Evolutionary conservation across 805 yeast genomes (phyloP), one percentile per base, ranked within the genome.

Genomic region (Clavispora fructus): DNA sequence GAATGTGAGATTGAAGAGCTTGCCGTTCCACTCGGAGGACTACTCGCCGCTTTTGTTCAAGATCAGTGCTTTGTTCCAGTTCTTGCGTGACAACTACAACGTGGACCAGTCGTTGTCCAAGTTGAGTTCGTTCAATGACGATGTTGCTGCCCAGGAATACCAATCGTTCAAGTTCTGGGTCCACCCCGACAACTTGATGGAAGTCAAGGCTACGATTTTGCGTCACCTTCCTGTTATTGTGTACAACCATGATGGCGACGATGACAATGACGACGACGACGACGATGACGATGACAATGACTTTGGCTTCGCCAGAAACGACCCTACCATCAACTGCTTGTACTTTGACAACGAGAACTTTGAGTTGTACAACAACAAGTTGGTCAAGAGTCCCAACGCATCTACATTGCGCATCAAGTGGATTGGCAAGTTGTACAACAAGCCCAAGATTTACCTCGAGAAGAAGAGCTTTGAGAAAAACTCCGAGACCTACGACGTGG

Each of bases 151-250:
- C 17, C 71, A 71, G 62, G 57, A 53, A 19, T 82, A 57, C 72
- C 83, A 73, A 52, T 83, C 88, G 13, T 82, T 84, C 67, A 89
- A 87, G 68, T 92, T 92, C 66, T 92, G 99, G 99, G 78, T 94
- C 39, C 98, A 92, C 64, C 91, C 92, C n/a, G 99, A 94, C 57
- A 87, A 89, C 63, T 65, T 94, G 62, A 91, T 92, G 97, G 98
- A 92, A 69, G 96, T 91, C 46, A 92, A 92, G 71, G 89, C 98
- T n/a, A 82, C 90, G 49, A 87, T 92, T 54, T 78, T 92, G 62
- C 85, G 98, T 64, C 95, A 89, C 59, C 78, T 92, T 54, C 99
- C 99, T 1, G 95, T 91, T 6, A 75, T 92, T 51, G 86, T 92
- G 41, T 94, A 90, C 60, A 64, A 57, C 50, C 73, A 71, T 40